A percentile compares a stretch with the other conserved stretches of the same genome.
Conservation (phyloP, 2,329 filamentous ascomycete genomes). For the Fusarium globosum region DNA sequence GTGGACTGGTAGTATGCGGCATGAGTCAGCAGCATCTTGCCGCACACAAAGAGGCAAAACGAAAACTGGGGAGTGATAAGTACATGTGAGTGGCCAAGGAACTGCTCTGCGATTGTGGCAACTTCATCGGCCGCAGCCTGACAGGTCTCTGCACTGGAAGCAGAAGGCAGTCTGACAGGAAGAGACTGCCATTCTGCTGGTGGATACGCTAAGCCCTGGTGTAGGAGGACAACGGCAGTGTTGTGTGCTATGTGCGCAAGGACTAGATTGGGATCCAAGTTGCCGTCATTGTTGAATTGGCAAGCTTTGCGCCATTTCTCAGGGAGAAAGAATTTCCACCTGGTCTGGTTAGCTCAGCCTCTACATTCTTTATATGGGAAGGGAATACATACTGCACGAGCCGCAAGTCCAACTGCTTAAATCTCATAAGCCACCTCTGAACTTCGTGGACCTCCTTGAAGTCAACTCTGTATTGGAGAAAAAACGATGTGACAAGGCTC, state of each 20-base stretch:
- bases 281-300: conserved; percentile 50
- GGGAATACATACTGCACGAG: conserved; percentile 50
- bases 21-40: conserved; percentile 28
- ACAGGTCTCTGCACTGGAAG: conserved; percentile 33
- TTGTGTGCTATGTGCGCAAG: conserved; percentile 44
- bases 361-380: fast-evolving
- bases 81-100: conserved; percentile 15
- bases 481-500: conserved; percentile 55
- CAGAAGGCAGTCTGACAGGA: conserved; percentile 23
- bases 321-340: conserved; percentile 59
- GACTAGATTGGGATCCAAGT: conserved; percentile 57
- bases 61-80: conserved; percentile 29
- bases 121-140: conserved; percentile 30
- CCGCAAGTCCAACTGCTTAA: conserved; percentile 57
- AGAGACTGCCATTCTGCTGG: conserved; percentile 30
- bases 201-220: conserved; percentile 40
- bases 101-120: conserved; percentile 20
- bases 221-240: conserved; percentile 39
- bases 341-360: conserved; percentile 42
- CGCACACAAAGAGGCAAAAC: conserved; percentile 35
- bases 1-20: conserved; percentile 8
- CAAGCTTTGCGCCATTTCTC: conserved; percentile 55
- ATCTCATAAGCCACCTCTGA: conserved; percentile 56
- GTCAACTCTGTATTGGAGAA: conserved; percentile 55
- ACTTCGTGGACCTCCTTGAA: conserved; percentile 51